A percentile compares a stretch with the other conserved stretches of the same genome.
Conservation (phyloP, 2,329 filamentous ascomycete species). For the Triangularia setosa region DNA sequence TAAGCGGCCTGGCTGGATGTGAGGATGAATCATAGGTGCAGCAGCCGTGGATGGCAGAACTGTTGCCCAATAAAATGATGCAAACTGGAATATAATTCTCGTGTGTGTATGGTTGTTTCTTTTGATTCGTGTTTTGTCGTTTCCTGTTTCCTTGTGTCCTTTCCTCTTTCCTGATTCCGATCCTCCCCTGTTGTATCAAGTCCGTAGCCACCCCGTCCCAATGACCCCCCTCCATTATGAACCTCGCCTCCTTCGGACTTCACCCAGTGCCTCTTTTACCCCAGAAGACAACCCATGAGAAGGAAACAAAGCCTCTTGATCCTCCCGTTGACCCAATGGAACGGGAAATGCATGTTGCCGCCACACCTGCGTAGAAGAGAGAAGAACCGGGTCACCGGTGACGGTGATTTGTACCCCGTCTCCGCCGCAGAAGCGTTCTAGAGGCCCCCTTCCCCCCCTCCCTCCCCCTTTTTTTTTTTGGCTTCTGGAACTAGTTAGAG, state of each 20-base stretch:
- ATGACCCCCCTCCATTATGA: background rate
- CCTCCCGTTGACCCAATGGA: background rate
- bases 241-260: background rate
- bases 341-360: background rate
- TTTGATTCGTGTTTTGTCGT: background rate
- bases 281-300: background rate
- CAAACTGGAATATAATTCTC: too few species aligned
- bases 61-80: too few species aligned
- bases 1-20: background rate
- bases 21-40: background rate
- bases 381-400: background rate
- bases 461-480: too few species aligned
- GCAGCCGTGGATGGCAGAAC: too few species aligned
- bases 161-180: too few species aligned
- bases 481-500: background rate
- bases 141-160: background rate
- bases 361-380: background rate
- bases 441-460: background rate
- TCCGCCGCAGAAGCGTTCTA: background rate
- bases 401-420: background rate
- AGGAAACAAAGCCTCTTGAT: background rate
- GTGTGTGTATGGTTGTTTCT: background rate
- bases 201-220: background rate
- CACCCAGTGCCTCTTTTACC: background rate
- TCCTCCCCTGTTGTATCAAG: background rate